Base-by-base conservation (phyloP, 805 yeast species). In the Grigorovia jiainica region DNA sequence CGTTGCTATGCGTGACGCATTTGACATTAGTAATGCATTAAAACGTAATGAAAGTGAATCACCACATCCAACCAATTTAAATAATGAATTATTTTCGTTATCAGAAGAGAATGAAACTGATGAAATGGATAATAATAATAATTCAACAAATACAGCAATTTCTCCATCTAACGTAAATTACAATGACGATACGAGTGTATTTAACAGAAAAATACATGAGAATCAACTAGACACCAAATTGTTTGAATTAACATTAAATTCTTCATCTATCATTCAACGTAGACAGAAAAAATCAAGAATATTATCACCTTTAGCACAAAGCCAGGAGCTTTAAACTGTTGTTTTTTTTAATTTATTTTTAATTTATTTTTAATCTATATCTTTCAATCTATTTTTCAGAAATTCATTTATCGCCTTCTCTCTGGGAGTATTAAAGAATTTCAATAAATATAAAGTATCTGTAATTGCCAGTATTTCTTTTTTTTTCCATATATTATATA, bases 11-110 rank as follows among this genome's bases (percentile, higher is more conserved):
- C 78, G 85, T 49, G 95, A 86, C 53, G 94, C 89, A 10, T 86
- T 86, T 60, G 95, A 86, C 53, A 78, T 86, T 7, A 79, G 87
- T 23, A 82, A 86, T 39, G 94, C 95, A 5, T 87, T 86, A 15
- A 90, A 85, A 56, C 77, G 95, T 53, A 72, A 74, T 66, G 87
- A 82, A 40, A 84, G 79, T 55, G 89, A 82, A 16, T 24, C 25
- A 24, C 18, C 29, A 7, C 29, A 19, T 23, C 16, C 25, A 24
- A 13, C 29, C 7, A 19, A 19, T 23, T 33, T 31, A 18, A 32
- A 34, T 10, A 33, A 39, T 21, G 24, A 16, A 7, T 33, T 41
- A 11, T 33, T 29, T 32, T 38, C 44, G 3, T 23, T 47, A 23
- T 29, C 31, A 13, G 50, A 47, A 36, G 50, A 42, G 13, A 39